Conservation (phyloP, 1,139 yeast genomes). For the Sugiyamaella sp. region DNA sequence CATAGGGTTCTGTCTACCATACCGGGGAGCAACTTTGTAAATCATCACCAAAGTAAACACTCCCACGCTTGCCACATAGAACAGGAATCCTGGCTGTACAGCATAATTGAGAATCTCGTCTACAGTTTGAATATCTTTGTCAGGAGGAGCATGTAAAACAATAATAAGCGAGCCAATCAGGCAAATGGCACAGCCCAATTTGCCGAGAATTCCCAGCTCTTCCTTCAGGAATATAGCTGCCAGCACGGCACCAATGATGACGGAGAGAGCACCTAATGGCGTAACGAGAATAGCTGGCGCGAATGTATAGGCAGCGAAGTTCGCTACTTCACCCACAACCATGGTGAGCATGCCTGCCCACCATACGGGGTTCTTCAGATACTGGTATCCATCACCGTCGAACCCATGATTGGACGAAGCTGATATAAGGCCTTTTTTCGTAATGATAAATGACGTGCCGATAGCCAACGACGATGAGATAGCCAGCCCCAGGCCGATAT, state of each 20-base stretch:
- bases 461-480: conserved; percentile 87
- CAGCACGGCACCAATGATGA: conserved; percentile 82
- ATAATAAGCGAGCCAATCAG: conserved; percentile 88
- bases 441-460: conserved; percentile 86
- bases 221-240: conserved; percentile 86
- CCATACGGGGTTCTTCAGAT: conserved; percentile 86
- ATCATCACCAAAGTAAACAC: conserved; percentile 77
- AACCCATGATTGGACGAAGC: conserved; percentile 68
- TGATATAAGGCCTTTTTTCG: conserved; percentile 82
- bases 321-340: conserved; percentile 92
- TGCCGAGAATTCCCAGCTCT: conserved; percentile 86
- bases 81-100: conserved; percentile 73
- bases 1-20: conserved; percentile 85
- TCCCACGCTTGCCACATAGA: conserved; percentile 64
- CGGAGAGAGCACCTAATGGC: conserved; percentile 88
- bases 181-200: conserved; percentile 92
- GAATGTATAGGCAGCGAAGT: conserved; percentile 93
- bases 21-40: conserved; percentile 76
- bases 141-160: conserved; percentile 91
- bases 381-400: conserved; percentile 60
- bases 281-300: conserved; percentile 94
- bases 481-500: conserved; percentile 87
- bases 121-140: conserved; percentile 83
- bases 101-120: conserved; percentile 87
- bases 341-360: conserved; percentile 92